Conservation (phyloP, 139 green algal species). For the Marvania coccoides region DNA sequence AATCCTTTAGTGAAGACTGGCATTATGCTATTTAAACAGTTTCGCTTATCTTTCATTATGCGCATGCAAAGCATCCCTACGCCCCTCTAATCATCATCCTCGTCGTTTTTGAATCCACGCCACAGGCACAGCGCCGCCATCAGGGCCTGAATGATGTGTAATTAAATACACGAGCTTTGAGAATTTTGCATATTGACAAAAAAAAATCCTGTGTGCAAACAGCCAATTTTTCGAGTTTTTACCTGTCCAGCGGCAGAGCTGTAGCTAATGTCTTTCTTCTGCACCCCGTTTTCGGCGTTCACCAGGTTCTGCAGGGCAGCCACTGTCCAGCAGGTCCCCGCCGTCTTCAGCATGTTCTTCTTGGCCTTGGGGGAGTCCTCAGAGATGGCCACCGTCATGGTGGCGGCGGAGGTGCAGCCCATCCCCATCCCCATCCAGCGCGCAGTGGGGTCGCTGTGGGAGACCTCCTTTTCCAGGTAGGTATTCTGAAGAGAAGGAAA, state of each 20-base stretch:
- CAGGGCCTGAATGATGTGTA: too few species aligned
- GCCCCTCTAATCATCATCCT: too few species aligned
- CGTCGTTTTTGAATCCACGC: neutral
- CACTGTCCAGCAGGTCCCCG: neutral
- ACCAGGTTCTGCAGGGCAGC: neutral
- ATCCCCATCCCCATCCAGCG: neutral
- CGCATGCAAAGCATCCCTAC: too few species aligned
- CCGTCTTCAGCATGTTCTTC: slow-evolving; percentile 9
- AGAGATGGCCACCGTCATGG: neutral
- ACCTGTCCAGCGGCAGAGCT: neutral
- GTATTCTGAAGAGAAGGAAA: neutral
- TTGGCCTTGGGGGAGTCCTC: neutral
- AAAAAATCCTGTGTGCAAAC: too few species aligned
- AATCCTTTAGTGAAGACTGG: too few species aligned
- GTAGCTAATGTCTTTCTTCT: slow-evolving; percentile 6
- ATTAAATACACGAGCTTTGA: too few species aligned
- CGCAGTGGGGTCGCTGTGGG: neutral
- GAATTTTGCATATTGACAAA: too few species aligned
- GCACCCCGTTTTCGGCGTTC: neutral
- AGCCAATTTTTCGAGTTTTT: too few species aligned
- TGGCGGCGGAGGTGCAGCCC: neutral
- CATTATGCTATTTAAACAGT: too few species aligned
- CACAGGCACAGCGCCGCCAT: neutral
- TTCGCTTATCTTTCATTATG: too few species aligned
- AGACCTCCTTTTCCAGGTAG: neutral